phyloP scores from a whole-genome alignment of 2,329 filamentous ascomycete genomes.

The Cryphonectria nitschkei region DNA sequence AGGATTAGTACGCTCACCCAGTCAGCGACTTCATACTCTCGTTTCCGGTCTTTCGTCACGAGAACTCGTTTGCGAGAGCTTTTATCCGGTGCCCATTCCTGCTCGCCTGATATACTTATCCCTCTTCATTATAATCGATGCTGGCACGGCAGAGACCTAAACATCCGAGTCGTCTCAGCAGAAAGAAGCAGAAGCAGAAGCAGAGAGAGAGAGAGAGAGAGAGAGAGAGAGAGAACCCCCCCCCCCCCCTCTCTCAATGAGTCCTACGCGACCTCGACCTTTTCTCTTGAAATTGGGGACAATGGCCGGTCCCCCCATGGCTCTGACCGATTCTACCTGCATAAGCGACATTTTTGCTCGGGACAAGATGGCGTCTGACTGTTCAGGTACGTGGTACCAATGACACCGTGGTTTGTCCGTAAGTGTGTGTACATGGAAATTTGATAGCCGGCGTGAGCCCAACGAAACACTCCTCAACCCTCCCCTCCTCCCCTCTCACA shows the following conservation, averaged over 20 bases:
- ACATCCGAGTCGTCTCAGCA: neutral
- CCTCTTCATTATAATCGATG: neutral
- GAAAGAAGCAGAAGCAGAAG: no score
- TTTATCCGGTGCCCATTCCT: conserved; percentile 16
- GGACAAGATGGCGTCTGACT: neutral
- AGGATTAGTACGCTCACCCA: neutral
- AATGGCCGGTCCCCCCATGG: conserved; percentile 7
- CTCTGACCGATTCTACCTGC: conserved; percentile 17
- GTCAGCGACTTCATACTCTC: neutral
- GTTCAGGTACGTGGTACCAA: conserved; percentile 1
- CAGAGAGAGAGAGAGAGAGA: no score
- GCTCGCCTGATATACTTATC: neutral
- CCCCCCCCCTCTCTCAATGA: neutral
- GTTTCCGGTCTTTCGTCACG: neutral
- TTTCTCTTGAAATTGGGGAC: conserved; percentile 16
- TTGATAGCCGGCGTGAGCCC: neutral
- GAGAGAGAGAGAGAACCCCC: neutral
- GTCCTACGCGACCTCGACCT: conserved; percentile 16
- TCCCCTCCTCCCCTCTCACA: neutral
- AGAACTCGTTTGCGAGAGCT: conserved; percentile 12
- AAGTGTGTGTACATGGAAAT: neutral
- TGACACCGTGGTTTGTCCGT: neutral
- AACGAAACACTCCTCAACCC: neutral
- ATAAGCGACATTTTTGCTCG: no score
- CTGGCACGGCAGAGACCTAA: neutral